A percentile compares a stretch with the other conserved stretches of the same genome.
phyloP scores from a whole-genome alignment of 805 yeast species.

The Wickerhamomyces strasburgensis region DNA sequence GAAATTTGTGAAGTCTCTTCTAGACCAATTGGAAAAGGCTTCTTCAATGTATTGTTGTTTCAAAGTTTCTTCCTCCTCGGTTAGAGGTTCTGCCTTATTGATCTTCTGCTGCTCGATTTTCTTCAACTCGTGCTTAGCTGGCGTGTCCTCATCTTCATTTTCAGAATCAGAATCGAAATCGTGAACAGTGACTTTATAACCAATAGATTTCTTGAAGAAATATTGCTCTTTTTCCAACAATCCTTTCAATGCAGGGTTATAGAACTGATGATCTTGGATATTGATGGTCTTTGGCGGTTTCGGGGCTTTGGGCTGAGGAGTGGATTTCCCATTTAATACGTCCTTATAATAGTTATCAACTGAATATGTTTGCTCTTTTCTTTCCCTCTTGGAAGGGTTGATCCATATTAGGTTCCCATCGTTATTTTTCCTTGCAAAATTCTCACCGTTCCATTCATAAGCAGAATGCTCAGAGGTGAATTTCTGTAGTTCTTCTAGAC shows the following conservation, averaged over 20 bases:
- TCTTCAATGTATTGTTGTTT: slow-evolving; percentile 50
- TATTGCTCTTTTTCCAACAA: slow-evolving; percentile 62
- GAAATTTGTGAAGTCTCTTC: slow-evolving; percentile 69
- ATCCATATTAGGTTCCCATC: slow-evolving; percentile 52
- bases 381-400: slow-evolving; percentile 69
- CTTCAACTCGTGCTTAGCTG: slow-evolving; percentile 13
- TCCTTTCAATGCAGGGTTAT: slow-evolving; percentile 46
- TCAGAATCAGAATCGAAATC: slow-evolving; percentile 55
- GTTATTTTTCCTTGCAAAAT: slow-evolving; percentile 38
- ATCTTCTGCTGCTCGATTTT: slow-evolving; percentile 48
- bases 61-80: slow-evolving; percentile 53
- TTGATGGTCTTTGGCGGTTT: slow-evolving; percentile 61
- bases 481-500: slow-evolving; percentile 89
- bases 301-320: slow-evolving; percentile 39
- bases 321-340: slow-evolving; percentile 39
- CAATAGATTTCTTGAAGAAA: slow-evolving; percentile 54
- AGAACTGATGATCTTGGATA: slow-evolving; percentile 73
- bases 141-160: slow-evolving; percentile 6
- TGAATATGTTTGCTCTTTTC: slow-evolving; percentile 74
- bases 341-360: slow-evolving; percentile 75
- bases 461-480: slow-evolving; percentile 86
- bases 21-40: slow-evolving; percentile 66
- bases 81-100: slow-evolving; percentile 51
- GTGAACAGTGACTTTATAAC: slow-evolving; percentile 50
- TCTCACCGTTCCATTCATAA: slow-evolving; percentile 96